Evolutionary conservation across 2,329 filamentous ascomycete species (phyloP), one percentile per base, ranked within the genome.

Genomic region (Aspergillus alliaceus): DNA sequence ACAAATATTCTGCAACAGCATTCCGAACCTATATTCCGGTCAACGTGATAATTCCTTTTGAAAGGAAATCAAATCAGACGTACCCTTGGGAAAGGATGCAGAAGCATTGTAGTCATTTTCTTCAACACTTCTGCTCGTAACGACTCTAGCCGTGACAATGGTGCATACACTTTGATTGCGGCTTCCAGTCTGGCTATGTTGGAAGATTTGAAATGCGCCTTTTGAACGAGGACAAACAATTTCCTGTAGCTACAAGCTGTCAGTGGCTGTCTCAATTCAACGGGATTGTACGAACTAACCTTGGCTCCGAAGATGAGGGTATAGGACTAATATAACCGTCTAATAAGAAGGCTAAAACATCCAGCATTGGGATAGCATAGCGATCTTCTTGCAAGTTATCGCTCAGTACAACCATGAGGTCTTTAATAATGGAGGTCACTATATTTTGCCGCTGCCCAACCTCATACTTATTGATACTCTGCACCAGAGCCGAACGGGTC

Each of bases 161-260:
- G 86, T 2, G 87, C 84, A 73, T 97, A 98, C 12, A 95, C 84
- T 66, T 88, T 89, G 59, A 96, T 79, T 22, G 90, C 91, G 0
- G 91, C 89, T 69, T 91, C 85, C 1, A 98, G 81, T 72, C 95
- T 93, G 51, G 87, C 84, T 42, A 96, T 84, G 70, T 91, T 95
- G 20, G 88, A 86, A 1, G 89, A 90, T 75, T 93, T 93, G 78
- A 90, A 93, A 61, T 93, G 90, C 0, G 90, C 84, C 72, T 88
- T 91, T 68, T 96, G 91, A 4, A 89, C 84, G 34, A 86, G 79
- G 6, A 86, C 79, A 58, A 92, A 91, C 3, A 96, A 75, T 6
- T 73, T 80, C 59, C 85, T 84, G 69, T 82, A 84, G 54, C 80
- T 79, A 7, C 4, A 11, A 44, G 22, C 18, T 62, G 25, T 50